These are phyloP conservation scores for Trypanosoma congolense DNA, from an alignment of 208 protist genomes.

Conservation along the genomic window DNA sequence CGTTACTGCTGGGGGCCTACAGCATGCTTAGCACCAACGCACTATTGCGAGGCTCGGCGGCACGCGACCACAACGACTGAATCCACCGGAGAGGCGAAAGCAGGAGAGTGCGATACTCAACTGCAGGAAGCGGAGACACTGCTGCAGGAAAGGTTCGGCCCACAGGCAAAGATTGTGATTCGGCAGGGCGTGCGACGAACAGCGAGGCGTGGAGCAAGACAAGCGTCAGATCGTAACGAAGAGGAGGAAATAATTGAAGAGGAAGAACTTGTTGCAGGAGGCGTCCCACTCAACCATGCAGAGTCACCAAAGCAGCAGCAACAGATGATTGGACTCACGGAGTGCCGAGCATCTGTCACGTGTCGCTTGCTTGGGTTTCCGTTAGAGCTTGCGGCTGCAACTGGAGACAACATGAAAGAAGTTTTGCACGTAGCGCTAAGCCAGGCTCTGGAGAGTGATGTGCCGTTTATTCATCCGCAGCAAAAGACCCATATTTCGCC, in stretches of 20 bases:
- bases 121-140: conserved; percentile 43
- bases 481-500: conserved; percentile 4
- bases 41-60: too few relatives aligned
- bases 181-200: conserved; percentile 33
- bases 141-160: conserved; percentile 63
- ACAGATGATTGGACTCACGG: not conserved
- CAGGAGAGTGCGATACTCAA: not conserved
- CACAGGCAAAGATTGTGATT: conserved; percentile 67
- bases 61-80: not conserved
- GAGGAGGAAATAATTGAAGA: conserved; percentile 16
- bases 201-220: not conserved
- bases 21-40: too few relatives aligned
- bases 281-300: not conserved
- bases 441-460: conserved; percentile 72
- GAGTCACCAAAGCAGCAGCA: not conserved
- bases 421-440: conserved; percentile 55
- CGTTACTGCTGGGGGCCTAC: too few relatives aligned
- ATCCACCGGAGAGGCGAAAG: not conserved
- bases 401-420: conserved; percentile 29
- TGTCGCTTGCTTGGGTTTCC: conserved; percentile 81
- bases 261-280: conserved; percentile 15
- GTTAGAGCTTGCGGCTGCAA: conserved; percentile 71
- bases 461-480: conserved; percentile 54
- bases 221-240: conserved; percentile 7
- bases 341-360: conserved; percentile 67